These are phyloP conservation scores for Phytophthora constricta DNA, from an alignment of 352 stramenopile species.

Conservation along the genomic window DNA sequence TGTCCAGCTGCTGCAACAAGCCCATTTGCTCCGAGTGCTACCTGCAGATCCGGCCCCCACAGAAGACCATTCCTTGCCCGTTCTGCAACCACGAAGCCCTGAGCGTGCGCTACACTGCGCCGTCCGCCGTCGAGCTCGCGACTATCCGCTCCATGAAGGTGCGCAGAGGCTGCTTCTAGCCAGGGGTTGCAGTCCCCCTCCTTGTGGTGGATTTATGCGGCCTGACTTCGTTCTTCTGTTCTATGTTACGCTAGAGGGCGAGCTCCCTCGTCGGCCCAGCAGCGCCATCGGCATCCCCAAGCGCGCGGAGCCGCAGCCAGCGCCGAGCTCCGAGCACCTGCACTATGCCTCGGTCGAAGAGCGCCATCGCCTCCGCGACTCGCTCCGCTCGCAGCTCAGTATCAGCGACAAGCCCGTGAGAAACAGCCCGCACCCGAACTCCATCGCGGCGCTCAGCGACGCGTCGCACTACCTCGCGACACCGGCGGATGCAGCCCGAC, in stretches of 20 bases:
- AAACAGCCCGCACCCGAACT: conserved; percentile 57
- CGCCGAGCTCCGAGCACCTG: conserved; percentile 12
- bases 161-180: not conserved
- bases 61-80: conserved; percentile 68
- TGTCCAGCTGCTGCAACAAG: conserved; percentile 71
- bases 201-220: not conserved
- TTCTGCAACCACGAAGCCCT: conserved; percentile 84
- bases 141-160: conserved; percentile 55
- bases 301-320: conserved; percentile 17
- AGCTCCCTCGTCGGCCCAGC: conserved; percentile 40
- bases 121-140: conserved; percentile 49
- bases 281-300: conserved; percentile 44
- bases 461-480: conserved; percentile 47
- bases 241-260: conserved; percentile 33
- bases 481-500: conserved; percentile 54
- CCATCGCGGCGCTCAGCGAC: conserved; percentile 45
- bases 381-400: conserved; percentile 73
- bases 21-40: conserved; percentile 80
- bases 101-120: conserved; percentile 55
- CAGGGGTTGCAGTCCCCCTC: not conserved
- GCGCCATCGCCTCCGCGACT: conserved; percentile 73
- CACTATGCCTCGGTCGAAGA: conserved; percentile 82
- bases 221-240: conserved; percentile 1
- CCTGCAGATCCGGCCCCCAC: conserved; percentile 62
- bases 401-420: conserved; percentile 61